Evolutionary conservation across 345 rosid species (phyloP).

Genomic region (Brassica carinata): DNA sequence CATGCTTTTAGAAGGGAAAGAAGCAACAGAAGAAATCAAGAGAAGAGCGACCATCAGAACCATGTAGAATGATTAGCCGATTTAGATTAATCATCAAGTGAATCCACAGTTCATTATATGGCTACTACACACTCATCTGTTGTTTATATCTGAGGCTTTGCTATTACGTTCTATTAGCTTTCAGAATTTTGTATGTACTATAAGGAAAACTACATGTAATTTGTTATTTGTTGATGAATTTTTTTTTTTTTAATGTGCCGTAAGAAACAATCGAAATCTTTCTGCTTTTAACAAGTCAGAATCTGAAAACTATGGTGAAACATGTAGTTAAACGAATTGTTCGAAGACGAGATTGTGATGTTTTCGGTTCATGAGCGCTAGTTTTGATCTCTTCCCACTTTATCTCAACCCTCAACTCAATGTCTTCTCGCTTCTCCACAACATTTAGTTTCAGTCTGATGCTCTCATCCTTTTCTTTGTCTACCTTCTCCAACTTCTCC

Average conservation of each 20-base stretch:
- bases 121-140: not conserved
- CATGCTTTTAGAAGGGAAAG: slow-evolving; percentile 72
- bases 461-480: not conserved
- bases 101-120: slow-evolving; percentile 17
- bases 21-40: slow-evolving; percentile 34
- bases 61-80: slow-evolving; percentile 23
- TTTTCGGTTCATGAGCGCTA: not conserved
- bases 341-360: not conserved
- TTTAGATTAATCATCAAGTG: not conserved
- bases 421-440: not conserved
- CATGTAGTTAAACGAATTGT: not conserved
- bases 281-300: not conserved
- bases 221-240: not conserved
- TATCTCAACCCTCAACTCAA: not conserved
- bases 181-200: slow-evolving; percentile 13
- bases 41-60: slow-evolving; percentile 24
- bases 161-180: slow-evolving; percentile 1
- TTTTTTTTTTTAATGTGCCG: not conserved
- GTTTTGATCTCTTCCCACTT: not conserved
- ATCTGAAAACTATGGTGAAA: not conserved
- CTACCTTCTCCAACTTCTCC: not conserved
- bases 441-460: not conserved
- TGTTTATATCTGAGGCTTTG: slow-evolving; percentile 8
- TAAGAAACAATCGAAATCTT: not conserved
- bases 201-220: slow-evolving; percentile 11